Percentiles rank a stretch among this genome's conserved stretches.
phyloP scores from a whole-genome alignment of 495 filamentous ascomycete species.

The Neohortaea acidophila region DNA sequence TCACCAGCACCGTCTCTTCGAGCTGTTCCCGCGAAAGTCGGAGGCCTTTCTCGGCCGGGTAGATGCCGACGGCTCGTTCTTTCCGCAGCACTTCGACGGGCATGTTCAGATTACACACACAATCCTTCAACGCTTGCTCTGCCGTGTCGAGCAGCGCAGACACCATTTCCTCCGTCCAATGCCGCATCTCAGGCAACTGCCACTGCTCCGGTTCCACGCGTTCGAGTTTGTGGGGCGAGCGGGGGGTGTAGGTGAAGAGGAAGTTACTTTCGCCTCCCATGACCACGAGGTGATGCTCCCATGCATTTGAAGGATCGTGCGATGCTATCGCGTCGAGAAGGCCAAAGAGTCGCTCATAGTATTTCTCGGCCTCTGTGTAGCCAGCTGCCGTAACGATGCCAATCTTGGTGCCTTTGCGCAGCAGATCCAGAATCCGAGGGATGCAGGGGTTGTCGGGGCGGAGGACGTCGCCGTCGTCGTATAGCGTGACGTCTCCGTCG shows the following conservation, averaged over 20 bases:
- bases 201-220: slow-evolving; percentile 57
- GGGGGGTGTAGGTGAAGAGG: slow-evolving; percentile 56
- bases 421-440: slow-evolving; percentile 52
- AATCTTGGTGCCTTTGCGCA: slow-evolving; percentile 49
- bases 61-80: slow-evolving; percentile 83
- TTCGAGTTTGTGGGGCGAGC: slow-evolving; percentile 36
- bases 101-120: slow-evolving; percentile 57
- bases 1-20: slow-evolving; percentile 88
- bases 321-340: slow-evolving; percentile 66
- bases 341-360: slow-evolving; percentile 71
- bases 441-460: slow-evolving; percentile 62
- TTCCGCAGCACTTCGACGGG: slow-evolving; percentile 71
- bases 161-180: slow-evolving; percentile 73
- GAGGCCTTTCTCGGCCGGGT: slow-evolving; percentile 41
- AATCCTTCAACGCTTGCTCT: slow-evolving; percentile 65
- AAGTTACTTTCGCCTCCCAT: slow-evolving; percentile 82
- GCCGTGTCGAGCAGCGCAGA: slow-evolving; percentile 67
- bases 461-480: slow-evolving; percentile 79
- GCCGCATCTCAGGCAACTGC: slow-evolving; percentile 72
- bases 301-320: slow-evolving; percentile 42
- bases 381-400: slow-evolving; percentile 96
- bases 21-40: slow-evolving; percentile 75
- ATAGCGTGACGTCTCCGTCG: slow-evolving; percentile 93
- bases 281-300: slow-evolving; percentile 66
- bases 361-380: slow-evolving; percentile 71